Base-by-base conservation (phyloP, 2,329 filamentous ascomycete species). In the Blastomyces emzantsi region DNA sequence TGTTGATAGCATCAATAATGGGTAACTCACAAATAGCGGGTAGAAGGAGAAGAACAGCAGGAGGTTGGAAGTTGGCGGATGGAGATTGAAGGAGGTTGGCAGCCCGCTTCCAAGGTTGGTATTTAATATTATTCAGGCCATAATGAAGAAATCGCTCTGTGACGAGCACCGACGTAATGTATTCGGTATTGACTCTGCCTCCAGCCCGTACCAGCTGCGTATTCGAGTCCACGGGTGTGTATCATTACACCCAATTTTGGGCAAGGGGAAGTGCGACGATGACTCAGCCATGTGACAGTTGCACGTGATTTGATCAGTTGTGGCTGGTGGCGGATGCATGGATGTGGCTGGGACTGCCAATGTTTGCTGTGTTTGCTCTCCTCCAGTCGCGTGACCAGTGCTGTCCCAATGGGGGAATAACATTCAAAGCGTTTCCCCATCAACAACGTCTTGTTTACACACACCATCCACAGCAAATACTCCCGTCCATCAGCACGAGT, bases 371-470 rank as follows among this genome's bases (percentile, higher is more conserved):
- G 52, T 36, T 55, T 36, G 52, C 15, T 58, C n/a, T 36, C 19
- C 28, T 5, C 28, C 54, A 8, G 55, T 52, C 49, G 25, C 49
- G 49, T 30, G 49, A 52, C 51, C 15, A 17, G 25, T 30, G 0
- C 7, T 56, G 17, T 54, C 54, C 30, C 54, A 39, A 56, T n/a
- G 5, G 28, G 19, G 54, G 25, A 30, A 56, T 33, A 56, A 56
- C 54, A 56, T 11, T 6, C 54, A 39, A n/a, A 36, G 62, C 65
- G 66, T 67, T 67, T 68, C 66, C 66, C 66, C 65, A 66, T 67
- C 64, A 67, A 67, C 67, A 66, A 67, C 64, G 36, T 64, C 62
- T 66, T 68, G 65, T 63, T 70, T 67, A 64, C 54, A 41, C 51
- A 36, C 54, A 36, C 54, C 33, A 8, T 13, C 54, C 43, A 25